Base-by-base conservation (phyloP, 1,139 yeast genomes). In the Kodamaea derodonti region DNA sequence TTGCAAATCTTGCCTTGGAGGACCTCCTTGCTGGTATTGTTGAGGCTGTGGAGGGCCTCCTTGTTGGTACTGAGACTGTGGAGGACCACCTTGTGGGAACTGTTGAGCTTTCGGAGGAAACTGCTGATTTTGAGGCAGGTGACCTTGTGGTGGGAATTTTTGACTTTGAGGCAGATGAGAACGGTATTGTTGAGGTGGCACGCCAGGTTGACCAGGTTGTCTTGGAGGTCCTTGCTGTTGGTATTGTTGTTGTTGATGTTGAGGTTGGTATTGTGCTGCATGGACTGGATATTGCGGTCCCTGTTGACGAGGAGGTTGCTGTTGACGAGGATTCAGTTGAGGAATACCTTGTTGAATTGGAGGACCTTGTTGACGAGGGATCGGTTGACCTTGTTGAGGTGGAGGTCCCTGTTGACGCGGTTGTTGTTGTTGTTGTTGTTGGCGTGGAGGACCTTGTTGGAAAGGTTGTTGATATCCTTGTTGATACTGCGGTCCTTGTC, bases 141-240 rank as follows among this genome's bases (percentile, higher is more conserved):
- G 27, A 7, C 6, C 16, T 27, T 7, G 16, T 20, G 34, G 45
- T n/a, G 37, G 33, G 32, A 24, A 42, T 7, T 40, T 41, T 10
- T 39, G 49, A 22, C 16, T 7, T 27, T 18, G 30, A 27, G 20
- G 30, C 11, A 45, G 50, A 25, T 48, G 43, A 2, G 32, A 37
- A 22, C 42, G 53, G 28, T 47, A 45, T 31, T 43, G 52, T 8
- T 46, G 47, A 16, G 42, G 46, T 11, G 40, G 43, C 14, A 39
- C 45, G 13, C 15, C 26, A 6, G 25, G 36, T 9, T 29, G 32
- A 1, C 29, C 29, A 14, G 26, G 26, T n/a, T 13, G 31, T 26
- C 13, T 18, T 20, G 28, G 30, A 24, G 16, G 18, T n/a, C 25
- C 22, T 29, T 25, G 31, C 15, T 31, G 36, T 14, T 24, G 36